Conservation (phyloP, 2,329 filamentous ascomycete genomes). For the Berkeleyomyces rouxiae region DNA sequence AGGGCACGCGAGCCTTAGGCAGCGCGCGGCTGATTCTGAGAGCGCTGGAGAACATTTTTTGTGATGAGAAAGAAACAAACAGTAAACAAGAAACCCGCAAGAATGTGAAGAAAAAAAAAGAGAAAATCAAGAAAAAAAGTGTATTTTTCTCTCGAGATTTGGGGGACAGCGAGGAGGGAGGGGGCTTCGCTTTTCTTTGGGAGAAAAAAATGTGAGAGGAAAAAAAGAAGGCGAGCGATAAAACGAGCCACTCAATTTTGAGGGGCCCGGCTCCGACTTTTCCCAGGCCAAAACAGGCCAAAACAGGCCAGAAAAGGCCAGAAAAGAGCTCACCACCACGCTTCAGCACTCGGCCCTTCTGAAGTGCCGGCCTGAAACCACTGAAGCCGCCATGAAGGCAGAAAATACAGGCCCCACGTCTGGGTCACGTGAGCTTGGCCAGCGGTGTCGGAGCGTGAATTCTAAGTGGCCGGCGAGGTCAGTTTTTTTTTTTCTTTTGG, state of each 20-base stretch:
- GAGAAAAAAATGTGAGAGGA: neutral
- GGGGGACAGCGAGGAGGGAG: too few species aligned
- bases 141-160: neutral
- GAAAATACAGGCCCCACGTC: neutral
- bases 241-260: neutral
- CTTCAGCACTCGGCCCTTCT: neutral
- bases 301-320: slow-evolving; percentile 5
- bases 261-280: neutral
- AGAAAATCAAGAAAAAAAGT: neutral
- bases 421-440: slow-evolving; percentile 4
- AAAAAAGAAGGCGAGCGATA: neutral
- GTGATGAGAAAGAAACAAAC: neutral
- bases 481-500: too few species aligned
- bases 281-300: neutral
- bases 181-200: too few species aligned
- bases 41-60: slow-evolving; percentile 54
- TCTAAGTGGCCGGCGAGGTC: neutral
- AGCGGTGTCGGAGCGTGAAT: slow-evolving; percentile 10
- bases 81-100: slow-evolving; percentile 5
- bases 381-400: neutral
- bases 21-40: slow-evolving; percentile 45
- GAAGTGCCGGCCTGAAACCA: neutral
- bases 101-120: slow-evolving; percentile 4
- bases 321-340: neutral
- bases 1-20: slow-evolving; percentile 33